These are phyloP conservation scores for Penicillium nordicum DNA, from an alignment of 2,329 filamentous ascomycete genomes.

Conservation along the genomic window DNA sequence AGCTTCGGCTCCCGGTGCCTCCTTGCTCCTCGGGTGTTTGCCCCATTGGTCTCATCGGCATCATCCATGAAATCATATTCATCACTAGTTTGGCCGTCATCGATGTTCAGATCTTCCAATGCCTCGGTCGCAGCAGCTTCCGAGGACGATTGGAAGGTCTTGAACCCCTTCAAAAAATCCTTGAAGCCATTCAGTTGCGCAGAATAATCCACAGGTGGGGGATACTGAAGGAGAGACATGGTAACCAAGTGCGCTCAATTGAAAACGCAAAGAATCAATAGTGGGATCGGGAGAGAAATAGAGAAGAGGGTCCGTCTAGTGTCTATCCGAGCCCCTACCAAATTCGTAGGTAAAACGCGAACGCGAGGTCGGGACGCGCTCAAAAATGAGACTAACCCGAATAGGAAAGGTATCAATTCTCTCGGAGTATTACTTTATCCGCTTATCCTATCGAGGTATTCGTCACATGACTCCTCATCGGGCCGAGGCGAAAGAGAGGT, in stretches of 20 bases:
- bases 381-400: conserved; percentile 6
- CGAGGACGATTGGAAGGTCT: conserved; percentile 65
- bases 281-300: conserved; percentile 17
- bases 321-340: conserved; percentile 13
- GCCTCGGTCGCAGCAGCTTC: conserved; percentile 70
- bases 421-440: conserved; percentile 6
- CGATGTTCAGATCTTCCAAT: conserved; percentile 78
- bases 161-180: conserved; percentile 84
- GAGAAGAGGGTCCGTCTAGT: conserved; percentile 11
- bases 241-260: conserved; percentile 22
- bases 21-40: conserved; percentile 47
- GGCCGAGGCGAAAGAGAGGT: conserved; percentile 31
- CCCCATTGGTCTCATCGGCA: conserved; percentile 55
- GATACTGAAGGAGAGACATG: conserved; percentile 85
- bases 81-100: conserved; percentile 81
- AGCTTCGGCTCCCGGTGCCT: conserved; percentile 59
- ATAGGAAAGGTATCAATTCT: conserved; percentile 4
- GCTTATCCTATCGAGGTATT: neutral
- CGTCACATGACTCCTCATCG: conserved; percentile 19
- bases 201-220: conserved; percentile 78
- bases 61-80: conserved; percentile 94
- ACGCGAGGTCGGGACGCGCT: conserved; percentile 16
- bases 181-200: conserved; percentile 78
- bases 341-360: conserved; percentile 10
- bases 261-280: conserved; percentile 20